Evolutionary conservation across 2,329 filamentous ascomycete species (phyloP).

Genomic region (Alternaria solani): DNA sequence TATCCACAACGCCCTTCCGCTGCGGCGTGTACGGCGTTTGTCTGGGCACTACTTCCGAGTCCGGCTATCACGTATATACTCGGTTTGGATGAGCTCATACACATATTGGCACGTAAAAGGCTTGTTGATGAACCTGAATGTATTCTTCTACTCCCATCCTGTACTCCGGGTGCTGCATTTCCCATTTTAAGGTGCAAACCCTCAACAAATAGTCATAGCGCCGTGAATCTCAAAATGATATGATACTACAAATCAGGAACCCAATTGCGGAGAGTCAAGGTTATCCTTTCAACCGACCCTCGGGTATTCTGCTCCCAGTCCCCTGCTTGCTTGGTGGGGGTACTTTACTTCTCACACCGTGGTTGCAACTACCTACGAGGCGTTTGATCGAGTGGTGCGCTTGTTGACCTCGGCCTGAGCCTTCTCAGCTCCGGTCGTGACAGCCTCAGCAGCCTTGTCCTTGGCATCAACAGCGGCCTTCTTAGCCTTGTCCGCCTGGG

Average conservation of each 20-base stretch:
- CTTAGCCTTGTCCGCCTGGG: conserved; percentile 79
- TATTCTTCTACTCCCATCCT: conserved; percentile 2
- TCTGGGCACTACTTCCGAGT: neutral
- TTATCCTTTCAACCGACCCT: conserved; percentile 23
- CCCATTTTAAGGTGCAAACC: conserved; percentile 30
- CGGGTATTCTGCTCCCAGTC: conserved; percentile 24
- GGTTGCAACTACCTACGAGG: conserved; percentile 30
- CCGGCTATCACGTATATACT: neutral
- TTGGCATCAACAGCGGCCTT: conserved; percentile 70
- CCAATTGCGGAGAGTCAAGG: conserved; percentile 24
- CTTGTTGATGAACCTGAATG: neutral
- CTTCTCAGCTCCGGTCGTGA: conserved; percentile 72
- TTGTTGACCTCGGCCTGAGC: conserved; percentile 74
- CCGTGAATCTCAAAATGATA: conserved; percentile 37
- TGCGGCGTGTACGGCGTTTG: conserved; percentile 13
- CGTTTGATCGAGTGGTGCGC: conserved; percentile 60
- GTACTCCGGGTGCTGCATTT: conserved; percentile 22
- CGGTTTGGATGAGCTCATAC: neutral
- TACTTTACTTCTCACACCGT: neutral
- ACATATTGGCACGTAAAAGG: neutral
- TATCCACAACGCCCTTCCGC: conserved; percentile 11
- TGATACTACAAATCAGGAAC: conserved; percentile 35
- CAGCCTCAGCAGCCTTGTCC: conserved; percentile 73
- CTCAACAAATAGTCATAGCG: conserved; percentile 42
- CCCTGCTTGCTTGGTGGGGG: neutral